Evolutionary conservation across 2,329 filamentous ascomycete species (phyloP).

Genomic region (Nannizzia gypsea): DNA sequence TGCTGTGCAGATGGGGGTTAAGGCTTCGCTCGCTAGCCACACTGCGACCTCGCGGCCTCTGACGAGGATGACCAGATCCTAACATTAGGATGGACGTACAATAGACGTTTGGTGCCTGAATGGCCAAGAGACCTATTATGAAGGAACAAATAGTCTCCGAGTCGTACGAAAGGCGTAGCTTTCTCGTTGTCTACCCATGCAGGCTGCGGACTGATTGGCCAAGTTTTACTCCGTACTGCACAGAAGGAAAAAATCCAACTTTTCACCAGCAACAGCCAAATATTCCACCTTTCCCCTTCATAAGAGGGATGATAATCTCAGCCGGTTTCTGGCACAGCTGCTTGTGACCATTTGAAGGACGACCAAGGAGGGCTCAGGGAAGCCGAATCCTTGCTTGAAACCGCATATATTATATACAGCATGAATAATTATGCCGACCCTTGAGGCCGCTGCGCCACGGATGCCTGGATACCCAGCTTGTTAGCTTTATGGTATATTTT

Average conservation of each 20-base stretch:
- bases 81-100: neutral
- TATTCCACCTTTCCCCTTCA: neutral
- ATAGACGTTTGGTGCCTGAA: neutral
- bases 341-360: neutral
- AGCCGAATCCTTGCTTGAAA: neutral
- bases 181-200: neutral
- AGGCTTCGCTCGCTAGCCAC: neutral
- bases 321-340: neutral
- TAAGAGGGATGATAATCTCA: neutral
- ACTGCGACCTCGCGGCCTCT: constrained; percentile 2
- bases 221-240: neutral
- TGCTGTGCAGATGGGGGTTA: neutral
- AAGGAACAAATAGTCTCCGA: neutral
- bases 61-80: neutral
- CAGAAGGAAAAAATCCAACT: neutral
- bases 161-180: neutral
- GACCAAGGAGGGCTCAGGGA: neutral
- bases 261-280: neutral
- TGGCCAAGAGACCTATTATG: neutral
- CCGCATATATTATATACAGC: neutral
- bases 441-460: neutral
- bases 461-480: neutral
- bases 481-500: neutral
- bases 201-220: neutral
- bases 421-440: neutral